Conservation (phyloP, 108 stramenopile species). For the Conticribra guillardii region DNA sequence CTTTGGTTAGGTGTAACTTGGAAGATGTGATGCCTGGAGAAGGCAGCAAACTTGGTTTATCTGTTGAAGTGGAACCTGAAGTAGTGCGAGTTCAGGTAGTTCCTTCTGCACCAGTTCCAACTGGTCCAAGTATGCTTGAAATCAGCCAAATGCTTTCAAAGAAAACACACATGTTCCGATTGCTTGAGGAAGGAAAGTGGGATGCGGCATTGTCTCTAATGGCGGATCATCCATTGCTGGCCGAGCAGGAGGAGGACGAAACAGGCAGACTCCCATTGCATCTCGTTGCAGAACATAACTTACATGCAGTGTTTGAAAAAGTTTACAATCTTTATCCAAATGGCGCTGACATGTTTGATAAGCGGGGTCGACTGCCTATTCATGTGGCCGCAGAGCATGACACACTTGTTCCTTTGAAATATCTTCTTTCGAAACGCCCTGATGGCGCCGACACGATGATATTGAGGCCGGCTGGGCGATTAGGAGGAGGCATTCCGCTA, state of each 20-base stretch:
- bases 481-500: slow-evolving; percentile 51
- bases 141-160: slow-evolving; percentile 18
- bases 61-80: not conserved
- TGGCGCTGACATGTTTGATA: slow-evolving; percentile 74
- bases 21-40: slow-evolving; percentile 30
- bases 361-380: slow-evolving; percentile 85
- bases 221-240: slow-evolving; percentile 36
- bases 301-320: slow-evolving; percentile 70
- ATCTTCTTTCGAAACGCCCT: slow-evolving; percentile 36
- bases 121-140: slow-evolving; percentile 35
- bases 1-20: slow-evolving; percentile 31
- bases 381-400: slow-evolving; percentile 87
- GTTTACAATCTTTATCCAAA: slow-evolving; percentile 71
- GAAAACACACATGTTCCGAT: slow-evolving; percentile 25
- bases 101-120: slow-evolving; percentile 18
- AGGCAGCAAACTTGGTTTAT: slow-evolving; percentile 9
- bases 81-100: slow-evolving; percentile 4
- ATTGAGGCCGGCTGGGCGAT: slow-evolving; percentile 43
- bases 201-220: slow-evolving; percentile 38
- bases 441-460: slow-evolving; percentile 53
- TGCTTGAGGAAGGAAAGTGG: slow-evolving; percentile 42
- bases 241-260: slow-evolving; percentile 44
- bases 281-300: slow-evolving; percentile 75
- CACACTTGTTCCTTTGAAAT: slow-evolving; percentile 45
- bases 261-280: slow-evolving; percentile 83